These are phyloP conservation scores for Fusarium miscanthi DNA, from an alignment of 2,329 filamentous ascomycete genomes.

Conservation along the genomic window DNA sequence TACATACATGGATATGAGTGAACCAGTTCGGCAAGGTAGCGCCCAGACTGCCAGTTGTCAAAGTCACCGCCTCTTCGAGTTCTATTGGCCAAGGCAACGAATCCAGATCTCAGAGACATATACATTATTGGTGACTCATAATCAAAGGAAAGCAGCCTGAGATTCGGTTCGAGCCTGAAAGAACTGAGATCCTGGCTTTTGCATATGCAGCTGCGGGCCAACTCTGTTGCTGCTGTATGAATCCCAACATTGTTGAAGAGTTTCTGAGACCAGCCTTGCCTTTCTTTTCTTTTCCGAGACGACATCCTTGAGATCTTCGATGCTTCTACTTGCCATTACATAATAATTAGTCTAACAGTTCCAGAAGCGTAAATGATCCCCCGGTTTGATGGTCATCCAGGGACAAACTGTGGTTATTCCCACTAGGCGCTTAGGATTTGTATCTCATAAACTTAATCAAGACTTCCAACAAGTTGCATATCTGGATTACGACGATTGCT, in stretches of 20 bases:
- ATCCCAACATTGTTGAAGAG: slow-evolving; percentile 10
- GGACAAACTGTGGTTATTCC: background rate
- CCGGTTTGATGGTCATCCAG: background rate
- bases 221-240: background rate
- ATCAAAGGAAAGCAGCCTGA: slow-evolving; percentile 4
- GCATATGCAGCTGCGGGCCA: slow-evolving; percentile 17
- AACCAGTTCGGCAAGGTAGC: slow-evolving; percentile 24
- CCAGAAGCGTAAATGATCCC: background rate
- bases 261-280: slow-evolving; percentile 7
- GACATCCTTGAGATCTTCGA: background rate
- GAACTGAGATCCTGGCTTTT: slow-evolving; percentile 1
- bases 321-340: background rate
- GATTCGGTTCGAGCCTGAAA: slow-evolving; percentile 15
- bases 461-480: background rate
- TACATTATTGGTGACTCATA: slow-evolving; percentile 30
- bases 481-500: background rate
- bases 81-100: slow-evolving; percentile 23
- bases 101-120: slow-evolving; percentile 7
- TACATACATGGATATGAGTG: slow-evolving; percentile 5
- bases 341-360: background rate
- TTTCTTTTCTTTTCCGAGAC: background rate
- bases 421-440: background rate
- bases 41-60: slow-evolving; percentile 39
- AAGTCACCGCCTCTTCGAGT: slow-evolving; percentile 23
- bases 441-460: background rate